Percentiles rank a stretch among this genome's conserved stretches.
These are phyloP conservation scores for Neurospora sp. DNA, from an alignment of 495 filamentous ascomycete genomes.

Conservation along the genomic window DNA sequence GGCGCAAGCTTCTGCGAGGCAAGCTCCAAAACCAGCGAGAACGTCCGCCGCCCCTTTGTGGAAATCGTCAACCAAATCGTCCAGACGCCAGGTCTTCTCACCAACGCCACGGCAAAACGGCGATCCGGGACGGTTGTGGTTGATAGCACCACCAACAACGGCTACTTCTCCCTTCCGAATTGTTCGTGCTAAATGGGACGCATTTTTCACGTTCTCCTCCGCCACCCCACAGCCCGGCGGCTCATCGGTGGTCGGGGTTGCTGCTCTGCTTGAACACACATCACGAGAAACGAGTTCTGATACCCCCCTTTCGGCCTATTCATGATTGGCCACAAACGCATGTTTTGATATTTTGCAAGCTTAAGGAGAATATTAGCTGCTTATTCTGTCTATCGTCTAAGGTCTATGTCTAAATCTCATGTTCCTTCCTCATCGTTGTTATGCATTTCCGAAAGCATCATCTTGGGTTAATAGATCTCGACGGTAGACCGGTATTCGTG, in stretches of 20 bases:
- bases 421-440: background rate
- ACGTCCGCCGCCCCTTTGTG: conserved; percentile 43
- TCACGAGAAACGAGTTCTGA: background rate
- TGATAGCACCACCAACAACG: background rate
- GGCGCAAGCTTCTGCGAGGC: conserved; percentile 45
- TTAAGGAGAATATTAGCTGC: background rate
- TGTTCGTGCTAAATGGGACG: conserved; percentile 12
- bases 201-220: background rate
- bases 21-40: conserved; percentile 44
- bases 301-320: background rate
- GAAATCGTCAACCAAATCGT: conserved; percentile 46
- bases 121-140: conserved; percentile 8
- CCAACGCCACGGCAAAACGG: conserved; percentile 15
- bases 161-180: conserved; percentile 1
- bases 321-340: background rate
- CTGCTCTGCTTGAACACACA: background rate
- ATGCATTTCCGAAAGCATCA: background rate
- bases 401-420: background rate
- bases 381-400: background rate
- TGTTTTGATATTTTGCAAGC: background rate
- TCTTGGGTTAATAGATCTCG: background rate
- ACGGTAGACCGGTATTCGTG: background rate
- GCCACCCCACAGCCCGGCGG: background rate
- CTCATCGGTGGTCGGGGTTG: background rate
- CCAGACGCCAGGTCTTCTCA: conserved; percentile 31